Evolutionary conservation across 2,329 filamentous ascomycete species (phyloP), one percentile per base, ranked within the genome.

Genomic region (Nothopassalora personata): DNA sequence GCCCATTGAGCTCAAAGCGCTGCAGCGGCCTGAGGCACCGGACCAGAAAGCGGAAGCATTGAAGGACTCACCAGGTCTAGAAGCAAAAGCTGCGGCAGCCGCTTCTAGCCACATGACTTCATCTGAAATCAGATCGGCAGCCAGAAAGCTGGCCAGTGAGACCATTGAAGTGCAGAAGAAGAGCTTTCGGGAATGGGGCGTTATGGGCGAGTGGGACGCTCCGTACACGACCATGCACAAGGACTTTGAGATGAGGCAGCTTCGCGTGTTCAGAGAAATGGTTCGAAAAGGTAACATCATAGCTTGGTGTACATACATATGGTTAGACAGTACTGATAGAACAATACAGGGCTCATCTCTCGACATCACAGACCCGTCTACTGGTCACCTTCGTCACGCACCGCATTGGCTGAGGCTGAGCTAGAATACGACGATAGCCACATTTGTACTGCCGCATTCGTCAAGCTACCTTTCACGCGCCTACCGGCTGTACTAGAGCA

Each of bases 1-100:
- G 52, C 94, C 94, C 0, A 99, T 99, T 70, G 94, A 99, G 80
- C 82, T 97, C 68, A 99, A 97, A 76, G 94, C 92, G 27, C 81
- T 99, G 15, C 88, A 89, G 67, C 65, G 67, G 75, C 77, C 65
- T 70, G 74, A 66, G 73, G 73, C 62, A 62, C 60, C 49, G 18
- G 48, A n/a, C 51, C 68, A 57, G 27, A 53, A 50, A 61, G 71
- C 75, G n/a, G 69, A 75, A 23, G 65, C 66, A 28, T 69, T 79
- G 72, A 71, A 77, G 68, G 65, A 67, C 23, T 33, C 53, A 15
- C 68, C 66, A 54, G 57, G 59, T 45, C 60, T 66, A 59, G 66
- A 75, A 9, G 71, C 73, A 48, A 61, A 58, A 11, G 66, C 62
- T 43, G 64, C 66, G 5, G 70, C 71, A 18, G 73, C 78, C 28